A percentile compares a stretch with the other conserved stretches of the same genome.
These are phyloP conservation scores for Cryphonectria japonica DNA, from an alignment of 2,329 filamentous ascomycete species.

Conservation along the genomic window DNA sequence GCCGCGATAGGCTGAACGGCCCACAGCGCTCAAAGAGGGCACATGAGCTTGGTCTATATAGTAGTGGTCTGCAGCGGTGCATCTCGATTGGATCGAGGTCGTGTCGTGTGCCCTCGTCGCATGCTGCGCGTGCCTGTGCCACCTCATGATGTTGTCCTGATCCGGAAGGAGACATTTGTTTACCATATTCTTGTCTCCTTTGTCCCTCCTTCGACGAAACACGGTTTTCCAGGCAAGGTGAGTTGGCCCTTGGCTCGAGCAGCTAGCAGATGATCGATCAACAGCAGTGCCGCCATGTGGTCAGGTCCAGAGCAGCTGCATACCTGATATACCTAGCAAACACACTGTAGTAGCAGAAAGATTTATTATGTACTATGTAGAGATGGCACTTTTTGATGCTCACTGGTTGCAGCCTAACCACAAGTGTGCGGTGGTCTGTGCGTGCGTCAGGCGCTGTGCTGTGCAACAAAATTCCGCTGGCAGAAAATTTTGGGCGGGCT, in stretches of 20 bases:
- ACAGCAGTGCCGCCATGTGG: not conserved
- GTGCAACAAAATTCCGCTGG: slow-evolving; percentile 3
- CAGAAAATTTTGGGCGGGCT: not conserved
- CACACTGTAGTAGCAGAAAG: not conserved
- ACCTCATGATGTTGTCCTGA: not conserved
- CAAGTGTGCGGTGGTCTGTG: slow-evolving; percentile 15
- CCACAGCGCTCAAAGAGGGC: not conserved
- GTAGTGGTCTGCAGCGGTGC: not conserved
- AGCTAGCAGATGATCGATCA: not conserved
- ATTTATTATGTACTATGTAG: too few species aligned
- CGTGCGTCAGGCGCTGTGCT: slow-evolving; percentile 15
- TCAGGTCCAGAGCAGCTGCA: not conserved
- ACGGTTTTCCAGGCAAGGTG: not conserved
- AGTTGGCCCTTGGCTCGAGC: not conserved
- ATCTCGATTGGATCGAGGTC: not conserved
- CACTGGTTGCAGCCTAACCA: not conserved
- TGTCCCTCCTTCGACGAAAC: too few species aligned
- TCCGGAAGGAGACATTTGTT: not conserved
- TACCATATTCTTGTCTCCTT: too few species aligned
- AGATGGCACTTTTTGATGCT: not conserved
- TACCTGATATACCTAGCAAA: not conserved
- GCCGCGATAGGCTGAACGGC: not conserved
- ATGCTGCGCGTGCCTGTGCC: slow-evolving; percentile 1
- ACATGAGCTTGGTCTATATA: not conserved
- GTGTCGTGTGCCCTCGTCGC: not conserved